phyloP scores from a whole-genome alignment of 169 alveolate species.

The Haemoproteus tartakovskyi region DNA sequence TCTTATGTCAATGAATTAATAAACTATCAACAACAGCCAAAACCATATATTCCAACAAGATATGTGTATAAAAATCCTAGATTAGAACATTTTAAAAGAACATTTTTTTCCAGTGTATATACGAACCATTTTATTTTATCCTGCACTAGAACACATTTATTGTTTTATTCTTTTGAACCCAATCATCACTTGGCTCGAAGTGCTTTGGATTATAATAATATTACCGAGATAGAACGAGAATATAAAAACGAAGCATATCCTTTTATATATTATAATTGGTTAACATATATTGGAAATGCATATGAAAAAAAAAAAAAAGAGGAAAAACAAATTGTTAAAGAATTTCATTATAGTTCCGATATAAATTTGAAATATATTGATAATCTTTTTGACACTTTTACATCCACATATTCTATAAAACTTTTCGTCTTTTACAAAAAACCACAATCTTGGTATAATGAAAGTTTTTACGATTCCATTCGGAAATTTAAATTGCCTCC shows the following conservation, averaged over 20 bases:
- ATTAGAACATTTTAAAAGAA: constrained; percentile 21
- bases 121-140: constrained; percentile 41
- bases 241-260: constrained; percentile 29
- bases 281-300: constrained; percentile 36
- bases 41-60: constrained; percentile 52
- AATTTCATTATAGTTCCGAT: too few relatives aligned
- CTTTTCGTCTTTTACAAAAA: constrained; percentile 32
- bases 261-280: constrained; percentile 41
- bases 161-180: constrained; percentile 24
- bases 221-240: not conserved
- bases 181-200: constrained; percentile 7
- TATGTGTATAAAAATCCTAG: constrained; percentile 32
- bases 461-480: too few relatives aligned
- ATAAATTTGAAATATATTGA: constrained; percentile 20
- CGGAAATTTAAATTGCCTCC: too few relatives aligned
- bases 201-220: not conserved
- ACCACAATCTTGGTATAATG: too few relatives aligned
- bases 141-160: constrained; percentile 25
- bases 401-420: constrained; percentile 15
- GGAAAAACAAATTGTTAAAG: too few relatives aligned
- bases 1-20: constrained; percentile 44
- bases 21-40: constrained; percentile 46
- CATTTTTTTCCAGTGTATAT: constrained; percentile 1
- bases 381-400: constrained; percentile 16
- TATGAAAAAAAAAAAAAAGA: too few relatives aligned